Conservation (phyloP, 2,329 filamentous ascomycete species). For the Fusarium napiforme region DNA sequence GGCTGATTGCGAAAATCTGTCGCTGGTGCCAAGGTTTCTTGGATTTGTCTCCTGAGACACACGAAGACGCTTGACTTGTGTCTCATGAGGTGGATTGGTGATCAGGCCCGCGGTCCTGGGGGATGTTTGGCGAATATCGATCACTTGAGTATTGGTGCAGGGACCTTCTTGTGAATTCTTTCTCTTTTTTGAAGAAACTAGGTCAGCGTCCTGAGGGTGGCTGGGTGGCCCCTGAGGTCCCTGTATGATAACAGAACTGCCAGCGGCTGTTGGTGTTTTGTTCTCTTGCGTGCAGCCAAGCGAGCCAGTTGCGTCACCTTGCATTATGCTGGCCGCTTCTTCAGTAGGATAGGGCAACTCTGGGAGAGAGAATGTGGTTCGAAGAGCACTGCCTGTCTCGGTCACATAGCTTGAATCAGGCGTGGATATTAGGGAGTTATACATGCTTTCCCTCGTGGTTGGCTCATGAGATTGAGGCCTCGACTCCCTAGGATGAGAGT, state of each 20-base stretch:
- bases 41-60: slow-evolving; percentile 39
- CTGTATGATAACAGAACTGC: not conserved
- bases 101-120: not conserved
- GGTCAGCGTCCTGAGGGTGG: not conserved
- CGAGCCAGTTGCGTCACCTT: not conserved
- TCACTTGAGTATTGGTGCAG: not conserved
- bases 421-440: not conserved
- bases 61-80: slow-evolving; percentile 44
- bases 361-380: not conserved
- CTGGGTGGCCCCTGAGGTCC: not conserved
- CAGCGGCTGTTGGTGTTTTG: not conserved
- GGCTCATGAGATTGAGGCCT: slow-evolving; percentile 39
- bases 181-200: slow-evolving; percentile 17
- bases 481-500: not conserved
- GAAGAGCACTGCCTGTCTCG: slow-evolving; percentile 33
- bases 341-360: not conserved
- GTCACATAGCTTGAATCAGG: not conserved
- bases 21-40: slow-evolving; percentile 1
- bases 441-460: not conserved
- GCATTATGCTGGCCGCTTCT: not conserved
- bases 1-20: slow-evolving; percentile 17
- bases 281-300: not conserved
- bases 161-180: slow-evolving; percentile 11
- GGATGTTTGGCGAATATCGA: not conserved
- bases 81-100: slow-evolving; percentile 13